Evolutionary conservation across 306 rosid genomes (phyloP).

Genomic region (Spatholobus suberectus): DNA sequence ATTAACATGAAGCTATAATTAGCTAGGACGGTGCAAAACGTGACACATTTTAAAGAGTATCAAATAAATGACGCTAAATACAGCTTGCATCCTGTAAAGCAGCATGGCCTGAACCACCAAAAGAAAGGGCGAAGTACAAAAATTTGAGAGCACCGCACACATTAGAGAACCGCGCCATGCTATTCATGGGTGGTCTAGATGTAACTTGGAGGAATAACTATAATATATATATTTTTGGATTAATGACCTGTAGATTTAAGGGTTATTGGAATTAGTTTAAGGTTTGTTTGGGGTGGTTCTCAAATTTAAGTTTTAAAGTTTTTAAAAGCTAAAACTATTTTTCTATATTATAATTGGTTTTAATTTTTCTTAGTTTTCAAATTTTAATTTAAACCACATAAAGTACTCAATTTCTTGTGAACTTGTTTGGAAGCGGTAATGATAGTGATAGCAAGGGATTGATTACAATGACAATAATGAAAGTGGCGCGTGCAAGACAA

Average conservation of each 20-base stretch:
- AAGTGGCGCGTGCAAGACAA: too few relatives aligned
- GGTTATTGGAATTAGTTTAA: not conserved
- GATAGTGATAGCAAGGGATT: too few relatives aligned
- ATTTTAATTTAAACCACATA: too few relatives aligned
- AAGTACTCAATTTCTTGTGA: too few relatives aligned
- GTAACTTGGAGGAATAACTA: too few relatives aligned
- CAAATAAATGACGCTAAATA: not conserved
- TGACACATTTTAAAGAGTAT: not conserved
- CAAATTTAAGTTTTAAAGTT: not conserved
- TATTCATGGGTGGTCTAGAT: not conserved
- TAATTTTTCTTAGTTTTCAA: not conserved
- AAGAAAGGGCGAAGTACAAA: not conserved
- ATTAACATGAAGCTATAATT: not conserved
- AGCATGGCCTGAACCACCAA: slow-evolving; percentile 1
- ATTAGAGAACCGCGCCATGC: not conserved
- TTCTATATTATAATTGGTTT: not conserved
- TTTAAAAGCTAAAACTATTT: not conserved
- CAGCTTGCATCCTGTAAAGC: slow-evolving; percentile 31
- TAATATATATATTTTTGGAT: too few relatives aligned
- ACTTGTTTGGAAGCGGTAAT: too few relatives aligned
- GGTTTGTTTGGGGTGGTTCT: not conserved
- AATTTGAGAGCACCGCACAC: not conserved
- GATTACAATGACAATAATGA: too few relatives aligned
- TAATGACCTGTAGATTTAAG: not conserved
- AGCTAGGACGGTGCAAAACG: slow-evolving; percentile 37